Percentiles rank a stretch among this genome's conserved stretches.
These are phyloP conservation scores for Cystoisospora suis DNA, from an alignment of 169 alveolate genomes.

Conservation along the genomic window DNA sequence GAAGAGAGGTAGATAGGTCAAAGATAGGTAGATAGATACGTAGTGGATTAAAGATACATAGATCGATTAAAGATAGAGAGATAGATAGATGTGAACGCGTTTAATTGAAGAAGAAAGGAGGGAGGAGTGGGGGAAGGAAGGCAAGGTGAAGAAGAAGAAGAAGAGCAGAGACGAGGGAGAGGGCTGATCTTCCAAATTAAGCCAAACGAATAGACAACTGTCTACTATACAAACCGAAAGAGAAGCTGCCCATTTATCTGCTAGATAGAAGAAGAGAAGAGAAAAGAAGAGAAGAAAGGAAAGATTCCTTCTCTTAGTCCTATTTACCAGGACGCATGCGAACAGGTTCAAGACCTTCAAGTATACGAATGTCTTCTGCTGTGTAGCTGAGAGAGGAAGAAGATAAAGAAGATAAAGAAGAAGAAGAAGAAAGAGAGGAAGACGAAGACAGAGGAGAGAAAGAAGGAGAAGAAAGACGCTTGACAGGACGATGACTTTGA, in stretches of 20 bases:
- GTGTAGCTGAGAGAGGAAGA: neutral
- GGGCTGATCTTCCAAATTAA: neutral
- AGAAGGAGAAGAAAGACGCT: neutral
- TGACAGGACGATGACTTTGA: too few species aligned
- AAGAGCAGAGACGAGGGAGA: neutral
- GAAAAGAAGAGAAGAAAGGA: neutral
- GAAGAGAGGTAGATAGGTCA: neutral
- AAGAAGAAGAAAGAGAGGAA: neutral
- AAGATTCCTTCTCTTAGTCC: neutral
- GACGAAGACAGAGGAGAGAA: neutral
- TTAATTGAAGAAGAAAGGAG: neutral
- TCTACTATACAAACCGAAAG: neutral
- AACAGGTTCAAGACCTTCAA: constrained; percentile 85
- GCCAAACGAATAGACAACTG: neutral
- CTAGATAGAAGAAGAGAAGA: neutral
- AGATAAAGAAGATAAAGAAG: neutral
- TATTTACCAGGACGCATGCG: constrained; percentile 78
- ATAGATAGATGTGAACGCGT: neutral
- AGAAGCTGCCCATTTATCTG: neutral
- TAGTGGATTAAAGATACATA: neutral
- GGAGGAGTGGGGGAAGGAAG: neutral
- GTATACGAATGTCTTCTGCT: constrained; percentile 77
- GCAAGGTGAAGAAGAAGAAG: neutral
- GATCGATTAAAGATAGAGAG: neutral
- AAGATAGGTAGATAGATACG: neutral